Conservation (phyloP, 2,329 filamentous ascomycete genomes). For the Fusarium secorum region DNA sequence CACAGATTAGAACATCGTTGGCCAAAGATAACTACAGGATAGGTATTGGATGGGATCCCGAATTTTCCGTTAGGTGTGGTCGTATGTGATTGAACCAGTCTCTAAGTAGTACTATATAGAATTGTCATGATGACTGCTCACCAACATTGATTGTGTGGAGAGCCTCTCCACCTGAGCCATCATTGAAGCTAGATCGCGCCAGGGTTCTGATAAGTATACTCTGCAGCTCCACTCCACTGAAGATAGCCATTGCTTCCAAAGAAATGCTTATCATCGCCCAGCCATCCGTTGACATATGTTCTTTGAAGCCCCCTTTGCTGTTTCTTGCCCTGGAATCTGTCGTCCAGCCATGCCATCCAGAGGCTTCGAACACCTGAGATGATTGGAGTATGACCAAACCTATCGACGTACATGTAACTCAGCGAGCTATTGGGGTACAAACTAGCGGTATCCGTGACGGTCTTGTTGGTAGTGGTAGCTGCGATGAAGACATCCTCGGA, state of each 20-base stretch:
- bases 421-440: not conserved
- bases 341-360: conserved; percentile 3
- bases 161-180: not conserved
- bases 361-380: not conserved
- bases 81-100: not conserved
- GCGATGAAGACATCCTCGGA: not conserved
- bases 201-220: conserved; percentile 13
- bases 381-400: not conserved
- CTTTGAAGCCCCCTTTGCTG: not conserved
- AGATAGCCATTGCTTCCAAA: not conserved
- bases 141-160: not conserved
- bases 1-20: not conserved
- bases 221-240: conserved; percentile 6
- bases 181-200: not conserved
- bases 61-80: not conserved
- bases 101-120: not conserved
- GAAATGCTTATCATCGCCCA: not conserved
- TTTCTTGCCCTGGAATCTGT: not conserved
- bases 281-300: not conserved
- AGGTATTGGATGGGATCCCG: not conserved
- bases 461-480: not conserved
- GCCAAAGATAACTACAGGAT: not conserved
- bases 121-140: too few relatives aligned
- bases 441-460: rapidly evolving
- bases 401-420: not conserved